Evolutionary conservation across 192 early-diverging fungal genomes (phyloP), one percentile per base, ranked within the genome.

Genomic region (Dissophora ornata): DNA sequence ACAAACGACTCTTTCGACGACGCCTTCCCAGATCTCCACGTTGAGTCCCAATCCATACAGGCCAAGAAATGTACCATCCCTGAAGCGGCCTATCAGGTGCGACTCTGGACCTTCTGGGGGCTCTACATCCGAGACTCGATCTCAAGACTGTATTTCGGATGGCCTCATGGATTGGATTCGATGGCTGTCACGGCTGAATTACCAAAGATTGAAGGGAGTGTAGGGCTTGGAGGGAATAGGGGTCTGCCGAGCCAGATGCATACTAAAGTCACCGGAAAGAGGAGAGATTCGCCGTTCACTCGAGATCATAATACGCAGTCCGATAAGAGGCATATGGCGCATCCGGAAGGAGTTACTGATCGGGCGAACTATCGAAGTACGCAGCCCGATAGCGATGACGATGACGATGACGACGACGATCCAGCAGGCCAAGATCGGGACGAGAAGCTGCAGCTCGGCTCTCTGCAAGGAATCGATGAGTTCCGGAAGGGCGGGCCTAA

Each of bases 41-140:
- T 29, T 11, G 40, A 45, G 57, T n/a, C 25, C 38, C 25, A 24
- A 32, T 45, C 57, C 1, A 22, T 55, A 13, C 44, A 46, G 2
- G 41, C 52, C 16, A 36, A 45, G 16, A 65, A 47, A 22, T 29
- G 57, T 5, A 48, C 6, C 10, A 26, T 62, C 12, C 59, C 51
- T 11, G 68, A 71, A n/a, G 68, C 60, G 1, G 60, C 45, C 11
- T 62, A 71, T 19, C 68, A 71, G 29, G 53, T 52, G 38, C 49
- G 60, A 4, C 52, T 71, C 1, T 71, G 68, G 68, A 5, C 44
- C 16, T 71, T 71, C 48, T 71, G 68, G 68, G 59, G 59, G 1
- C 15, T 47, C 24, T 71, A 62, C 54, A 16, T 71, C 21, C 68
- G 68, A 19, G 59, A 71, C 24, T 55, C 50, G 4, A 56, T 62